Evolutionary conservation across 2,329 filamentous ascomycete species (phyloP).

Genomic region (Cercospora nicotianae): DNA sequence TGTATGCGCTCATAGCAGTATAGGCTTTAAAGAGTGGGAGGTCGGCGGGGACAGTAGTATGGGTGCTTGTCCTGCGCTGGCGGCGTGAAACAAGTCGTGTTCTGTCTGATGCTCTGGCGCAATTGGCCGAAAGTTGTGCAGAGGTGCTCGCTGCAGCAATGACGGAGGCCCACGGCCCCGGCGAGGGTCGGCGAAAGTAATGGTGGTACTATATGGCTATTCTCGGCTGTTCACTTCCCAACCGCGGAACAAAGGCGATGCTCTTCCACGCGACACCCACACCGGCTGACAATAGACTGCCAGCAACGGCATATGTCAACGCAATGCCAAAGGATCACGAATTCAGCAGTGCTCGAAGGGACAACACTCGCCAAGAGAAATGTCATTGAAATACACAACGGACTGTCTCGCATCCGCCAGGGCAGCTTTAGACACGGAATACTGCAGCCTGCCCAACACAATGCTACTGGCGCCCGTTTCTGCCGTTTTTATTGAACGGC

Average conservation of each 20-base stretch:
- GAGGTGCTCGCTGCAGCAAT: constrained; percentile 1
- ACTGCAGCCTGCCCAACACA: background rate
- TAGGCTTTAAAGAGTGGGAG: constrained; percentile 7
- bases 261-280: background rate
- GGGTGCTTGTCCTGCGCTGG: background rate
- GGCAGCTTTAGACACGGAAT: background rate
- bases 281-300: background rate
- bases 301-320: background rate
- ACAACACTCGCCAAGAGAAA: background rate
- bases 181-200: background rate
- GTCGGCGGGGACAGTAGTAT: constrained; percentile 5
- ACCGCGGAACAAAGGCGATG: background rate
- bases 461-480: background rate
- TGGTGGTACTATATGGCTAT: background rate
- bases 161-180: background rate
- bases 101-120: background rate
- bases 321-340: background rate
- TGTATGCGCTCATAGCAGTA: constrained; percentile 21
- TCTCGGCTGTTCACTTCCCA: background rate
- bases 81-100: constrained; percentile 12
- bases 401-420: background rate
- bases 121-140: constrained; percentile 5
- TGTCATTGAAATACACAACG: background rate
- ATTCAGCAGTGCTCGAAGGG: background rate
- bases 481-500: background rate